phyloP scores from a whole-genome alignment of 768 basidiomycete species.

The Trametes gibbosa region DNA sequence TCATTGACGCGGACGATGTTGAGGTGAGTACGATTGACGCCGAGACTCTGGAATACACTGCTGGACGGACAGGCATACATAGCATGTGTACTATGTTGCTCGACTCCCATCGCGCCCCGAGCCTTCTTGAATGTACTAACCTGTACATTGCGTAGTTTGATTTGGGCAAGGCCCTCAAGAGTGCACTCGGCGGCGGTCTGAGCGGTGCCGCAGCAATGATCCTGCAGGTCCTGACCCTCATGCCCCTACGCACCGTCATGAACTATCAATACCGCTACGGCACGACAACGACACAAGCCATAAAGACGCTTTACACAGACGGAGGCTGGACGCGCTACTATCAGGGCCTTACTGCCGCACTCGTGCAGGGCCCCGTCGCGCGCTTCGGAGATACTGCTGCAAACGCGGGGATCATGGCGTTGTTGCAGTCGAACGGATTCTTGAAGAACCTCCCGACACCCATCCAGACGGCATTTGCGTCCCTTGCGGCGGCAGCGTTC shows the following conservation, averaged over 20 bases:
- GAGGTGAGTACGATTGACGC: slow-evolving; percentile 42
- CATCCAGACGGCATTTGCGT: slow-evolving; percentile 79
- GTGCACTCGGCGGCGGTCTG: slow-evolving; percentile 85
- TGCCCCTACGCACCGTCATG: slow-evolving; percentile 98
- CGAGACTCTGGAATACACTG: too few species aligned
- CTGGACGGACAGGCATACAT: too few species aligned
- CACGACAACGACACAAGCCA: slow-evolving; percentile 65
- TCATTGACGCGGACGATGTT: slow-evolving; percentile 65
- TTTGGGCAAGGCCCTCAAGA: slow-evolving; percentile 67
- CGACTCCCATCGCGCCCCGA: too few species aligned
- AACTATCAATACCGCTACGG: slow-evolving; percentile 95
- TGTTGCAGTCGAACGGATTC: slow-evolving; percentile 74
- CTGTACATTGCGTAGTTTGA: slow-evolving; percentile 60
- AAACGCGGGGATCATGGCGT: slow-evolving; percentile 86
- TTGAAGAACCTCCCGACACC: slow-evolving; percentile 59
- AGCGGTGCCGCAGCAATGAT: slow-evolving; percentile 97
- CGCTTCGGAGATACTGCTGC: slow-evolving; percentile 96
- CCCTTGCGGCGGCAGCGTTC: slow-evolving; percentile 76
- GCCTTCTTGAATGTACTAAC: background rate
- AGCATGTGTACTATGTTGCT: too few species aligned
- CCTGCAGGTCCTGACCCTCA: slow-evolving; percentile 85
- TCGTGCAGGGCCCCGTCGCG: slow-evolving; percentile 79
- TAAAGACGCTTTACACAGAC: slow-evolving; percentile 65
- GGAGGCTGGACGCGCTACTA: slow-evolving; percentile 87
- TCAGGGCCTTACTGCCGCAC: slow-evolving; percentile 80